These are phyloP conservation scores for Cytospora piceae DNA, from an alignment of 2,329 filamentous ascomycete species.

Conservation along the genomic window DNA sequence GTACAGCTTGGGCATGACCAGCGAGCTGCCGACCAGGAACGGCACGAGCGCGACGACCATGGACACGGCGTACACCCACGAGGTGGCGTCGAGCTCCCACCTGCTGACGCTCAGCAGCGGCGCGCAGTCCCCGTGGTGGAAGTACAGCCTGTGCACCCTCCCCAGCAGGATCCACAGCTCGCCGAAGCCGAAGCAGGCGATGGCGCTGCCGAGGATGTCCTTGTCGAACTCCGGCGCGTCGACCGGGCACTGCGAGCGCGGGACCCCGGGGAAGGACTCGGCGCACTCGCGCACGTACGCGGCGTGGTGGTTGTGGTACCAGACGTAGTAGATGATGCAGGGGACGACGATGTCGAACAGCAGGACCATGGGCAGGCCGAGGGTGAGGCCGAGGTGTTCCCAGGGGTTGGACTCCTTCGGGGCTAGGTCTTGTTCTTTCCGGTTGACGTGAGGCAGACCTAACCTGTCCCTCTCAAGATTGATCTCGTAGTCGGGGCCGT, in stretches of 20 bases:
- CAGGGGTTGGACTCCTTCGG: slow-evolving; percentile 1
- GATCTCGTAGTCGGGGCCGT: not conserved
- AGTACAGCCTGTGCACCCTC: slow-evolving; percentile 21
- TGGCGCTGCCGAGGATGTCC: slow-evolving; percentile 68
- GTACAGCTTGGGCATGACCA: slow-evolving; percentile 24
- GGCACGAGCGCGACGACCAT: slow-evolving; percentile 26
- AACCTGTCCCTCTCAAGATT: not conserved
- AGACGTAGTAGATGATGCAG: slow-evolving; percentile 30
- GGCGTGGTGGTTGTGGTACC: slow-evolving; percentile 12
- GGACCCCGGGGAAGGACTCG: not conserved
- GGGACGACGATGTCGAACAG: slow-evolving; percentile 29
- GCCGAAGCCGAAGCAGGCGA: slow-evolving; percentile 51
- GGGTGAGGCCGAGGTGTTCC: slow-evolving; percentile 27
- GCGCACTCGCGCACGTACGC: not conserved
- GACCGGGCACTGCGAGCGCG: slow-evolving; percentile 10
- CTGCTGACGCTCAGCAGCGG: slow-evolving; percentile 25
- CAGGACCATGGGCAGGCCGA: slow-evolving; percentile 29
- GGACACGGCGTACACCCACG: slow-evolving; percentile 26
- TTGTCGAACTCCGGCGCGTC: slow-evolving; percentile 21
- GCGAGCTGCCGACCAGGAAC: slow-evolving; percentile 25
- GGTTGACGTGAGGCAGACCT: not conserved
- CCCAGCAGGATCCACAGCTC: slow-evolving; percentile 32
- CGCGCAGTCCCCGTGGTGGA: slow-evolving; percentile 25
- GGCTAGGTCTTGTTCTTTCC: not conserved
- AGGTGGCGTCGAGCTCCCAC: slow-evolving; percentile 29